A percentile compares a stretch with the other conserved stretches of the same genome.
Evolutionary conservation across 2,329 filamentous ascomycete genomes (phyloP).

Genomic region (Colletotrichum liaoningense): DNA sequence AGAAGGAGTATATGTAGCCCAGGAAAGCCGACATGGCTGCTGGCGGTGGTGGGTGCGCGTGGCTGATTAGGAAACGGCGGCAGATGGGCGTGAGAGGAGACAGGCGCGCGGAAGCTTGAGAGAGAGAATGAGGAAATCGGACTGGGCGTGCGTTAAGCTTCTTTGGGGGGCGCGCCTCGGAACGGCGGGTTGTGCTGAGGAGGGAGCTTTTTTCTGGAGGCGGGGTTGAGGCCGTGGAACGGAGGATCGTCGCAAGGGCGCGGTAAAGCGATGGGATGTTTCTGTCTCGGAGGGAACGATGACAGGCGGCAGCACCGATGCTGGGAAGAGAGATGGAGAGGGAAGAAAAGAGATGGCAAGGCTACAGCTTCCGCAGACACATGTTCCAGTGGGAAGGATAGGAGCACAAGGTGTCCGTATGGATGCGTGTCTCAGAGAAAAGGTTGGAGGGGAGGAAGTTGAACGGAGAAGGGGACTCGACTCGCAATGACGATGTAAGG

Average conservation of each 20-base stretch:
- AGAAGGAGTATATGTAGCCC: slow-evolving; percentile 57
- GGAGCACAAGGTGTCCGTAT: slow-evolving; percentile 2
- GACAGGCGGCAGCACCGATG: not conserved
- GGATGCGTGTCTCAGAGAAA: slow-evolving; percentile 27
- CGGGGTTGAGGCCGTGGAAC: slow-evolving; percentile 26
- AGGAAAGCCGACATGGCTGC: slow-evolving; percentile 50
- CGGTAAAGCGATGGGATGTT: not conserved
- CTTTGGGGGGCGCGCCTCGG: slow-evolving; percentile 29
- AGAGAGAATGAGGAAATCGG: slow-evolving; percentile 10
- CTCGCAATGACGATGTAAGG: slow-evolving; percentile 33
- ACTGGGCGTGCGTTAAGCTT: slow-evolving; percentile 31
- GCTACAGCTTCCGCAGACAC: slow-evolving; percentile 29
- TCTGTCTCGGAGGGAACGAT: not conserved
- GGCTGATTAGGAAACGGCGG: slow-evolving; percentile 27
- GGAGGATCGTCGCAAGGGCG: slow-evolving; percentile 33
- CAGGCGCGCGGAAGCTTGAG: slow-evolving; percentile 27
- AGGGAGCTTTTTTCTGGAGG: slow-evolving; percentile 17
- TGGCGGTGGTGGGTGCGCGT: not conserved
- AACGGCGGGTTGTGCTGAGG: slow-evolving; percentile 22
- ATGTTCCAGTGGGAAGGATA: slow-evolving; percentile 19
- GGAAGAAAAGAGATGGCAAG: not conserved
- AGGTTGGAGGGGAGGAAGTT: not conserved
- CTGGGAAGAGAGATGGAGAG: not conserved
- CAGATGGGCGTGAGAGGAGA: slow-evolving; percentile 19
- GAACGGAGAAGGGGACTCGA: slow-evolving; percentile 2